Evolutionary conservation across 139 green algal species (phyloP).

Genomic region (Haematococcus sp.): DNA sequence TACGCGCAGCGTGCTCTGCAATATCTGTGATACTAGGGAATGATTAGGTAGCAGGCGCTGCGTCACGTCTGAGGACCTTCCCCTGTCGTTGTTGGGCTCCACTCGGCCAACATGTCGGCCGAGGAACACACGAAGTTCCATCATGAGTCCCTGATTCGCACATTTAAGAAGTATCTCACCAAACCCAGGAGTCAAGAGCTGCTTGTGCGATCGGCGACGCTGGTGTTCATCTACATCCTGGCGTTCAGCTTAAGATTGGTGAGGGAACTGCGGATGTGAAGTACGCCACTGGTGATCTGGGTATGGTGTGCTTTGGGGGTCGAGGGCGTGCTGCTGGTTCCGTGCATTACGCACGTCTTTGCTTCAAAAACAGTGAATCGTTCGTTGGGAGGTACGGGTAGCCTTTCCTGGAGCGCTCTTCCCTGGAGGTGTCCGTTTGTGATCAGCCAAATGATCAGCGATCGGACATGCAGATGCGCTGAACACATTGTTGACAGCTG

Average conservation of each 20-base stretch:
- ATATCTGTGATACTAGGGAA: no score
- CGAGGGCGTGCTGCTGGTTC: background rate
- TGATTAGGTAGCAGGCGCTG: no score
- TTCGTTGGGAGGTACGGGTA: background rate
- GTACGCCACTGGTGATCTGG: background rate
- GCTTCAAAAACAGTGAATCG: background rate
- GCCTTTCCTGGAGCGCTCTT: no score
- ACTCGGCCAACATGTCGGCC: no score
- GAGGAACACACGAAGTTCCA: no score
- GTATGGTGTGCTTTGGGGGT: background rate
- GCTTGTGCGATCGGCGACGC: slow-evolving; percentile 33
- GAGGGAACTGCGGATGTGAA: background rate
- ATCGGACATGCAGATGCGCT: no score
- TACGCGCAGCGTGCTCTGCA: no score
- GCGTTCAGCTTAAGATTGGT: slow-evolving; percentile 65
- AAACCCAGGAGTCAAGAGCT: slow-evolving; percentile 52
- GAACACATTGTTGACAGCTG: no score
- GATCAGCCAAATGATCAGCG: no score
- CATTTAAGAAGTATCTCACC: slow-evolving; percentile 21
- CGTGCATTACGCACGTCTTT: background rate
- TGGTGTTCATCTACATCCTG: slow-evolving; percentile 57
- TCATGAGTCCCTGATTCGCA: background rate
- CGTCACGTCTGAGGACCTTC: no score
- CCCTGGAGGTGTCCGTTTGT: no score
- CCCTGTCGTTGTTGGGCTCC: no score